Evolutionary conservation across 371 early-diverging fungal genomes (phyloP).

Genomic region (Zopfochytrium polystomum): DNA sequence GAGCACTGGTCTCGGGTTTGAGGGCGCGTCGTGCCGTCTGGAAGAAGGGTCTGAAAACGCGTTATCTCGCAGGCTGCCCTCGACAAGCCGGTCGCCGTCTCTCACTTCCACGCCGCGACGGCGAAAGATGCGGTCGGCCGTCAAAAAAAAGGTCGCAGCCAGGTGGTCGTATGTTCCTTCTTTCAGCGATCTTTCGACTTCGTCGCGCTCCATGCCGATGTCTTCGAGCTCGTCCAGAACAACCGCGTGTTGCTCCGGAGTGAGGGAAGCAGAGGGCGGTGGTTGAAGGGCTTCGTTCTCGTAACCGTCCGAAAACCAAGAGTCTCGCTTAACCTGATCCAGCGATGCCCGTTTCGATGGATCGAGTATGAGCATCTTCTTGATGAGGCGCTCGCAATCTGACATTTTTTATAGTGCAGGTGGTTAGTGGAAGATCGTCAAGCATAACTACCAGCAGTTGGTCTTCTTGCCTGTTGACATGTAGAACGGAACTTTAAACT

Average conservation of each 20-base stretch:
- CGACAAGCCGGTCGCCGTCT: slow-evolving; percentile 15
- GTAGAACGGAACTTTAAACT: slow-evolving; percentile 36
- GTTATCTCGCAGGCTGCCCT: slow-evolving; percentile 13
- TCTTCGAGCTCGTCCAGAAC: slow-evolving; percentile 49
- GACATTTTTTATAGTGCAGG: slow-evolving; percentile 1
- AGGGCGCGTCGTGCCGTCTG: not conserved
- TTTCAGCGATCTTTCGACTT: slow-evolving; percentile 36
- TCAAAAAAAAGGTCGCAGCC: slow-evolving; percentile 50
- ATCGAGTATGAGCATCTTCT: slow-evolving; percentile 24
- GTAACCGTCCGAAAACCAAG: slow-evolving; percentile 53
- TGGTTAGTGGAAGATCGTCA: not conserved
- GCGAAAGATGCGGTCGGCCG: slow-evolving; percentile 45
- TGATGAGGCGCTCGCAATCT: slow-evolving; percentile 30
- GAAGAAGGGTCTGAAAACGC: not conserved
- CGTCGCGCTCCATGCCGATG: slow-evolving; percentile 42
- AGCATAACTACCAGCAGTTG: not conserved
- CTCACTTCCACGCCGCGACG: slow-evolving; percentile 21
- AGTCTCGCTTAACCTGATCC: slow-evolving; percentile 38
- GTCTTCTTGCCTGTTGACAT: slow-evolving; percentile 21
- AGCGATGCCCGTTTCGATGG: slow-evolving; percentile 27
- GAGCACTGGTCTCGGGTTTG: not conserved
- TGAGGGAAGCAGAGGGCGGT: slow-evolving; percentile 27
- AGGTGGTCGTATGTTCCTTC: slow-evolving; percentile 50
- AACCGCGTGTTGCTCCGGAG: slow-evolving; percentile 40
- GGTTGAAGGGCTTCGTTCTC: slow-evolving; percentile 30